Conservation (phyloP, 2,329 filamentous ascomycete species). For the Colletotrichum lupini region DNA sequence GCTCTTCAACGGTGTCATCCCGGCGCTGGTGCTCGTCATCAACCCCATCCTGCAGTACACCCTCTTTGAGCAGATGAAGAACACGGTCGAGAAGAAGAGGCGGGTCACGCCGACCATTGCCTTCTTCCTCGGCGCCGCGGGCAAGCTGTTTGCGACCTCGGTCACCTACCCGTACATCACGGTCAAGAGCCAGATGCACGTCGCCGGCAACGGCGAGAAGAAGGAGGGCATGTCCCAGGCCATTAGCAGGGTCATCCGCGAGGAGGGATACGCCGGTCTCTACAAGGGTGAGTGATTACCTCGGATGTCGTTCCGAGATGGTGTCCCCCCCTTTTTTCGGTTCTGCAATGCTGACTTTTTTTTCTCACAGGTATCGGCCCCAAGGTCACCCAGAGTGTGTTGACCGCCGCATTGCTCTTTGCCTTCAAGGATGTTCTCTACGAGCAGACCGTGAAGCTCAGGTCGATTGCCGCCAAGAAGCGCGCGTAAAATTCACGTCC, state of each 20-base stretch:
- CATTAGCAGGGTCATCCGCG: conserved; percentile 81
- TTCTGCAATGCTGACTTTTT: conserved; percentile 33
- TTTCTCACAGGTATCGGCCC: conserved; percentile 80
- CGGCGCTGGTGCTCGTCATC: conserved; percentile 92
- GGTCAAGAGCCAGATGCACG: conserved; percentile 97
- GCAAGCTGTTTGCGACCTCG: conserved; percentile 92
- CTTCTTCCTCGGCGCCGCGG: conserved; percentile 90
- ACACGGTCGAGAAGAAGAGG: conserved; percentile 77
- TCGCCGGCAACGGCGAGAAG: conserved; percentile 80
- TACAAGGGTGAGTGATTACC: conserved; percentile 75
- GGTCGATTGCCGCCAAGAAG: conserved; percentile 58
- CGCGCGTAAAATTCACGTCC: conserved; percentile 32
- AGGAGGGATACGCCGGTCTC: conserved; percentile 91
- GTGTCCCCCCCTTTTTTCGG: background rate
- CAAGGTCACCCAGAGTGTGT: conserved; percentile 96
- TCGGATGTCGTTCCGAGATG: background rate
- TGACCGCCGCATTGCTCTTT: conserved; percentile 96
- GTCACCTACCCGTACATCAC: conserved; percentile 99
- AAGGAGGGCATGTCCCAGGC: conserved; percentile 84
- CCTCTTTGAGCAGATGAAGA: conserved; percentile 98
- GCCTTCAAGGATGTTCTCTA: conserved; percentile 98
- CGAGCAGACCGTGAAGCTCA: conserved; percentile 78
- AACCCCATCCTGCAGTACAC: conserved; percentile 99
- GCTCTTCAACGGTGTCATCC: conserved; percentile 91
- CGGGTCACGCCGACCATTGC: conserved; percentile 87